Evolutionary conservation across 129 eudicot genomes (phyloP).

Genomic region (Escallonia herrerae): DNA sequence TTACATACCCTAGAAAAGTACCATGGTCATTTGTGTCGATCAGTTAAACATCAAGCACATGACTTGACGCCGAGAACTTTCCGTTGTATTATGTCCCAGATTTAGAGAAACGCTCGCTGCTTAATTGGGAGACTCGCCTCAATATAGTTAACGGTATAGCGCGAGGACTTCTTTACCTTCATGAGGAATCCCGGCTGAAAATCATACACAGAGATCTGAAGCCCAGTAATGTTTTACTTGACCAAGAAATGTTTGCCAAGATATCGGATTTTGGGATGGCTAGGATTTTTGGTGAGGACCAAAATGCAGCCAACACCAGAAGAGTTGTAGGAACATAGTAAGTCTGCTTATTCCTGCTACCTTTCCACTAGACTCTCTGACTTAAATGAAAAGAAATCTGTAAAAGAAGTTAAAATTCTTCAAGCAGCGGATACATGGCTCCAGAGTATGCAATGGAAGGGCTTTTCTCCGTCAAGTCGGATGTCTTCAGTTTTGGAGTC

Average conservation of each 20-base stretch:
- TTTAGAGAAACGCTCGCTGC: constrained; percentile 9
- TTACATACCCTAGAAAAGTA: too few relatives aligned
- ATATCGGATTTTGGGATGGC: constrained; percentile 40
- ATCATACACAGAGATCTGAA: constrained; percentile 17
- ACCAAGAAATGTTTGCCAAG: constrained; percentile 23
- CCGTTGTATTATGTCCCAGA: background rate
- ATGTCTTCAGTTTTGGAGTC: constrained; percentile 22
- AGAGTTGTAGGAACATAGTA: constrained; percentile 44
- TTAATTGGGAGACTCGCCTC: constrained; percentile 10
- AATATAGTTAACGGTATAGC: constrained; percentile 22
- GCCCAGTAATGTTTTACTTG: constrained; percentile 27
- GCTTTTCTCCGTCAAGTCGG: constrained; percentile 15
- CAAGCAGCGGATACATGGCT: constrained; percentile 22
- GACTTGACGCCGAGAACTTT: too few relatives aligned
- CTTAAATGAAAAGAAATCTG: background rate
- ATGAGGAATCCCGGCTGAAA: constrained; percentile 19
- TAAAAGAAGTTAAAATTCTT: background rate
- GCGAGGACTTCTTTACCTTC: constrained; percentile 30
- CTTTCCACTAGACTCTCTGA: background rate
- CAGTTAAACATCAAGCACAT: too few relatives aligned
- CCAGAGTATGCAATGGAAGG: constrained; percentile 25
- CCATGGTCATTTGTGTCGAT: too few relatives aligned
- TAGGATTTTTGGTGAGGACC: constrained; percentile 31
- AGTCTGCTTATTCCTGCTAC: background rate
- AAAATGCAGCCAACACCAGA: constrained; percentile 34